phyloP scores from a whole-genome alignment of 225 moss, liverwort and hornwort genomes.

The Asterella californica region DNA sequence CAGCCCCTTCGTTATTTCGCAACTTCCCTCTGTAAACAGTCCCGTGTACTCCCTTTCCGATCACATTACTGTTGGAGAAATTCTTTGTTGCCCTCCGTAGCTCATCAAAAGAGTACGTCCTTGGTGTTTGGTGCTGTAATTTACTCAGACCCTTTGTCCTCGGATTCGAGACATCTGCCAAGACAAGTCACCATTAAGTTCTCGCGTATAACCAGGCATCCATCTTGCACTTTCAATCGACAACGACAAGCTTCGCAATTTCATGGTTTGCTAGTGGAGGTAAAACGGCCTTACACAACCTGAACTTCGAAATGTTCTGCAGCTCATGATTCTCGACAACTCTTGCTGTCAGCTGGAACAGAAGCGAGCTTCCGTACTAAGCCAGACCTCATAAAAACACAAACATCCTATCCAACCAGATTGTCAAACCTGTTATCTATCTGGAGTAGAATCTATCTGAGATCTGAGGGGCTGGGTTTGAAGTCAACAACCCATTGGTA shows the following conservation, averaged over 20 bases:
- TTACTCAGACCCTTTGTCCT: not conserved
- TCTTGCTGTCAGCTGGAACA: not conserved
- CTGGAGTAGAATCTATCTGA: not conserved
- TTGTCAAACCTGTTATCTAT: not conserved
- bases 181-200: not conserved
- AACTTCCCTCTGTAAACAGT: constrained; percentile 36
- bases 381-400: not conserved
- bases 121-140: not conserved
- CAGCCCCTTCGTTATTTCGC: constrained; percentile 22
- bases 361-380: not conserved
- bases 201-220: not conserved
- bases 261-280: not conserved
- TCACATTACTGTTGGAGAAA: constrained; percentile 28
- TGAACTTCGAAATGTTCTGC: not conserved
- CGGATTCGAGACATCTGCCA: constrained; percentile 23
- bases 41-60: constrained; percentile 30
- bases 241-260: not conserved
- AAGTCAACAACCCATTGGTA: not conserved
- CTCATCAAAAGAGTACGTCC: constrained; percentile 29
- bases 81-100: constrained; percentile 37
- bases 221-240: not conserved
- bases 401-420: not conserved
- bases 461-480: not conserved
- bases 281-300: not conserved
- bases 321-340: not conserved